These are phyloP conservation scores for Spinellus fusiger DNA, from an alignment of 192 early-diverging fungal genomes.

Conservation along the genomic window DNA sequence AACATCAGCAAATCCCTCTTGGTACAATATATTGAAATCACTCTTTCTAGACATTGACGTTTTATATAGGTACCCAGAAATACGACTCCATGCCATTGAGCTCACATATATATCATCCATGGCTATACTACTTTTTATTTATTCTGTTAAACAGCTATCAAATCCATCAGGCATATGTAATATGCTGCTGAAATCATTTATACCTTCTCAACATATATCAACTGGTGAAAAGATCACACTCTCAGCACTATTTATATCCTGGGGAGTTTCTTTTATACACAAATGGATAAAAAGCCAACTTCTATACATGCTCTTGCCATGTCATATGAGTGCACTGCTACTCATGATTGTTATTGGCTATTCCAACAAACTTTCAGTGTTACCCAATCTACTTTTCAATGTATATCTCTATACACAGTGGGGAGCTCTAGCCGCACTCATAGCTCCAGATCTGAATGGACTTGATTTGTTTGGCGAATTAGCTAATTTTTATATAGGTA, in stretches of 20 bases:
- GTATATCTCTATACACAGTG: constrained; percentile 52
- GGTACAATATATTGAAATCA: too few relatives aligned
- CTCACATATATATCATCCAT: constrained; percentile 31
- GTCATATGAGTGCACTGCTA: constrained; percentile 46
- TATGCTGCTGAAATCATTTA: constrained; percentile 18
- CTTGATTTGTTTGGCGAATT: constrained; percentile 39
- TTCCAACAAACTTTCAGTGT: constrained; percentile 32
- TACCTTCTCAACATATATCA: constrained; percentile 21
- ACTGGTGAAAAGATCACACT: constrained; percentile 25
- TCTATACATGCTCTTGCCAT: constrained; percentile 47
- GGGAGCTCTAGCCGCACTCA: constrained; percentile 44
- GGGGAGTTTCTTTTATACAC: constrained; percentile 35
- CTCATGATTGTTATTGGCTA: constrained; percentile 36
- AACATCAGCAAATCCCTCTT: too few relatives aligned
- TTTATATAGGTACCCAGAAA: constrained; percentile 47
- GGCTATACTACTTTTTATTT: constrained; percentile 28
- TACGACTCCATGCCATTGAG: constrained; percentile 41
- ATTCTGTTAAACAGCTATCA: constrained; percentile 23
- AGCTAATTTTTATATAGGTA: constrained; percentile 46
- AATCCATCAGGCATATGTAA: not conserved
- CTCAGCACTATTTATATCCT: constrained; percentile 25
- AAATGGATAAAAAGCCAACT: constrained; percentile 33
- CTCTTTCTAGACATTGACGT: too few relatives aligned
- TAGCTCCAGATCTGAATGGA: constrained; percentile 49
- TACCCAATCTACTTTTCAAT: constrained; percentile 38